These are phyloP conservation scores for Rheum nobile DNA, from an alignment of 148 eudicot genomes.

Conservation along the genomic window DNA sequence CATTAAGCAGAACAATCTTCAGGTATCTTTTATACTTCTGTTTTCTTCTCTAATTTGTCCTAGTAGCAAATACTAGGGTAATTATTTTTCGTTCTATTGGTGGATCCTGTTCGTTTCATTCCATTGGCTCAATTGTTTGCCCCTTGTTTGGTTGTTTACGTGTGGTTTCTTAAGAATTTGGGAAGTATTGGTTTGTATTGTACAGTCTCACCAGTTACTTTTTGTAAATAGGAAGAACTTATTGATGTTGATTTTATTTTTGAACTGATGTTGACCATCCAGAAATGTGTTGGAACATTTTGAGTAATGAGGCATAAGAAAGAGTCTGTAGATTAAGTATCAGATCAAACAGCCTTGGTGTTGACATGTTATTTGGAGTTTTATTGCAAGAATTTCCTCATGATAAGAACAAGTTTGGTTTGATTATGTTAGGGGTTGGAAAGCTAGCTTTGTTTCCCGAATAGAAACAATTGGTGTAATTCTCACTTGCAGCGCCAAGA, in stretches of 20 bases:
- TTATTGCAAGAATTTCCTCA: neutral
- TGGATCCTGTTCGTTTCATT: no score
- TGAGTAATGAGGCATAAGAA: neutral
- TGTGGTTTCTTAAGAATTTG: no score
- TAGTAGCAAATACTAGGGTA: neutral
- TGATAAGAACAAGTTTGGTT: neutral
- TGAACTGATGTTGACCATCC: neutral
- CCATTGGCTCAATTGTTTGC: no score
- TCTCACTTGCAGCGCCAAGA: neutral
- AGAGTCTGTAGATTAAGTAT: neutral
- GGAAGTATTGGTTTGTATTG: neutral
- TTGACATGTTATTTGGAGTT: neutral
- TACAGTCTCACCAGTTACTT: neutral
- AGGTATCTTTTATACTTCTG: conserved; percentile 29
- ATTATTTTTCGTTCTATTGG: no score
- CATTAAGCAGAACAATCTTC: conserved; percentile 64
- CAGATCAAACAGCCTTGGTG: neutral
- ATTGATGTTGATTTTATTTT: neutral
- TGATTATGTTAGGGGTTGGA: neutral
- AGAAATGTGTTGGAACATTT: neutral
- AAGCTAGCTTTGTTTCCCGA: neutral
- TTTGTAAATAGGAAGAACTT: neutral
- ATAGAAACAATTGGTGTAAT: neutral
- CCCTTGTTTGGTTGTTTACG: no score
- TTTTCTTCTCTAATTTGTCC: neutral